Base-by-base conservation (phyloP, 352 stramenopile species). In the Phytophthora pini region DNA sequence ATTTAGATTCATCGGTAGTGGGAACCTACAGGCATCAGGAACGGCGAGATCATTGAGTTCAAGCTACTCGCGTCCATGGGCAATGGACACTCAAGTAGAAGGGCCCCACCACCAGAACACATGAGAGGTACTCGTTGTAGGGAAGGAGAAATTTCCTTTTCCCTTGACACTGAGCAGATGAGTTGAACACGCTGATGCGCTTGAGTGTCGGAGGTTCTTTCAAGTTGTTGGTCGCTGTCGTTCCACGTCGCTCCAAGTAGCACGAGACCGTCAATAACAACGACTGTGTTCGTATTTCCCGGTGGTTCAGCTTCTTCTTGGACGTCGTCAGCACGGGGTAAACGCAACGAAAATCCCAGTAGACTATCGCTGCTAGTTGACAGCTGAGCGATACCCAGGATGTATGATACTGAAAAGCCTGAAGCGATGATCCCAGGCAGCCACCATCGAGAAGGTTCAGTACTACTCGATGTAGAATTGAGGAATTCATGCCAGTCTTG, bases 171-270 rank as follows among this genome's bases (percentile, higher is more conserved):
- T 3, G 10, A 71, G 26, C 55, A 68, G 15, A 63, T 15, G 15
- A 74, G 29, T 22, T 74, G 20, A 12, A 74, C 61, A 9, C 61
- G 67, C 22, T 74, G 67, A 24, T 55, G 24, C 13, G 34, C 13
- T n/a, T 61, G 22, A 4, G 43, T 5, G 4, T 49, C 38, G n/a
- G 26, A 13, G 1, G 38, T 41, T 22, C 13, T 26, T 5, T 63
- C 38, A 5, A 78, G 38, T 39, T 26, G 34, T 56, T 65, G 26
- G n/a, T 34, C 24, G 2, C 70, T 50, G 26, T 47, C 6, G 29
- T 82, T 70, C 76, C 72, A 82, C 1, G 32, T 46, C 4, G 72
- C 70, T 46, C 67, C 56, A 1, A 77, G 63, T 20, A 82, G 61
- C 22, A 74, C 57, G 9, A 84, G 17, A n/a, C 76, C 76, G 5